phyloP scores from a whole-genome alignment of 441 rosid genomes.

The Sinapis alba region DNA sequence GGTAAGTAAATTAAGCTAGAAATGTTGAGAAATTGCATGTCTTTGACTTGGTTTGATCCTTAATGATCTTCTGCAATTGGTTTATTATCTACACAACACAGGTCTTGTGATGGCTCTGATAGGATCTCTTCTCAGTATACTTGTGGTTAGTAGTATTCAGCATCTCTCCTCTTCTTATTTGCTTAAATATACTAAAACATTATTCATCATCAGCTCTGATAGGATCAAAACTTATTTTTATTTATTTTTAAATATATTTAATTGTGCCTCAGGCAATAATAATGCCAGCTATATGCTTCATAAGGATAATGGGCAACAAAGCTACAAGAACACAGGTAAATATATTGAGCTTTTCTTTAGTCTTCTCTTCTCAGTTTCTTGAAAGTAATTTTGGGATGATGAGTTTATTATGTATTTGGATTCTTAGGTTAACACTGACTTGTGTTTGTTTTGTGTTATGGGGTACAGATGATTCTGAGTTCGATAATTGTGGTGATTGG shows the following conservation, averaged over 20 bases:
- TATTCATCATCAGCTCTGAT: too few relatives aligned
- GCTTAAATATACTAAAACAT: not conserved
- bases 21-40: not conserved
- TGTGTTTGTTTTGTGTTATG: not conserved
- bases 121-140: slow-evolving; percentile 77
- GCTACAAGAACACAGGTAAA: slow-evolving; percentile 67
- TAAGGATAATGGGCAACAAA: slow-evolving; percentile 65
- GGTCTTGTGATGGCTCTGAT: slow-evolving; percentile 87
- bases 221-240: not conserved
- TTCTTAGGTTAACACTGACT: slow-evolving; percentile 6
- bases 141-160: slow-evolving; percentile 55
- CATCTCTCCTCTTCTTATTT: not conserved
- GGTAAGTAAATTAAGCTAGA: slow-evolving; percentile 47
- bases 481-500: slow-evolving; percentile 47
- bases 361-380: not conserved
- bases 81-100: not conserved
- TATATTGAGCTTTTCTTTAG: not conserved
- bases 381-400: not conserved
- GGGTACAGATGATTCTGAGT: slow-evolving; percentile 58
- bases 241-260: too few relatives aligned
- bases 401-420: too few relatives aligned
- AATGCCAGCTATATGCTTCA: slow-evolving; percentile 75
- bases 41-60: not conserved
- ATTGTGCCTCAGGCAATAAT: slow-evolving; percentile 30
- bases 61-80: not conserved